Base-by-base conservation (phyloP, 2,329 filamentous ascomycete species). In the Alternaria gaisen region DNA sequence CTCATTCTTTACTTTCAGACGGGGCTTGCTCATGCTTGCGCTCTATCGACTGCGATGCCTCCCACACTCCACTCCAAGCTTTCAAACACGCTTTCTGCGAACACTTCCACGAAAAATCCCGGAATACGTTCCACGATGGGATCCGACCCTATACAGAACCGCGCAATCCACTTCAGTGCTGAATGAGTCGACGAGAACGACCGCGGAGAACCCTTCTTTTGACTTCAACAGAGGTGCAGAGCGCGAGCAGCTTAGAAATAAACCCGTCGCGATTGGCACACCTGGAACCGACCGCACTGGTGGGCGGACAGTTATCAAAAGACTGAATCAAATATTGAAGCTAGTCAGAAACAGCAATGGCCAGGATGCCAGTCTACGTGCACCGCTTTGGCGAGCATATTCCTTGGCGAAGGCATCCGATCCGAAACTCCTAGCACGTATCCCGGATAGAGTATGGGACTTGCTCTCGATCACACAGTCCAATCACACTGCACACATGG, bases 371-470 rank as follows among this genome's bases (percentile, higher is more conserved):
- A 53, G 41, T 6, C 20, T 63, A 10, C 65, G 63, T 18, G 56
- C 55, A 11, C 55, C 53, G 8, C 34, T 79, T 20, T 80, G 78
- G 77, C 66, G 64, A 52, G 71, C 70, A 18, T 80, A 80, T 55
- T 56, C 26, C 20, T 53, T 63, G 12, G 69, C 70, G 3, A 76
- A 71, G 40, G 34, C 58, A 7, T 60, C 24, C 5, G 60, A 68
- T 30, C 61, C 68, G 7, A 57, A 58, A 7, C 44, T 77, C 6
- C 50, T 68, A 14, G 42, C 14, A 5, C 55, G 52, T 30, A 56
- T 80, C 4, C 64, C 76, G 3, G 53, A 68, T 30, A 55, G 60
- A 52, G 74, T 71, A 5, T 80, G 79, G 78, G 65, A 76, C 28
- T 44, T 77, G 6, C 55, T 80, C 9, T 80, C 77, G 77, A 60